A percentile compares a stretch with the other conserved stretches of the same genome.
phyloP scores from a whole-genome alignment of 2,329 filamentous ascomycete species.

The Coniochaeta ligniaria region DNA sequence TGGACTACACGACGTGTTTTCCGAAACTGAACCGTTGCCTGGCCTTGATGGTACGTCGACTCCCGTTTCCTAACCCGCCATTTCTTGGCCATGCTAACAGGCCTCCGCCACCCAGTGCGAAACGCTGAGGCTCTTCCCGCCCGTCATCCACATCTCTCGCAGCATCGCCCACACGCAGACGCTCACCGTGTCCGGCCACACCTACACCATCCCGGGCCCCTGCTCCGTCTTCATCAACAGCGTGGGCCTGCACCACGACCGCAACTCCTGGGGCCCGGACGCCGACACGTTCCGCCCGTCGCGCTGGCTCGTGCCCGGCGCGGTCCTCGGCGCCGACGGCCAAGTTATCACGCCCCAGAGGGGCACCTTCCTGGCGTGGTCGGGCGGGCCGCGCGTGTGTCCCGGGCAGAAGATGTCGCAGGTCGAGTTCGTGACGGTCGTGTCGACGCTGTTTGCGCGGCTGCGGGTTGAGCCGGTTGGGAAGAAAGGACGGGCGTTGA shows the following conservation, averaged over 20 bases:
- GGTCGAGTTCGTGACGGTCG: constrained; percentile 43
- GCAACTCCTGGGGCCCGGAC: constrained; percentile 21
- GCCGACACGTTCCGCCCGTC: constrained; percentile 27
- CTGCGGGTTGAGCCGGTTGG: constrained; percentile 15
- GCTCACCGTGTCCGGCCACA: constrained; percentile 18
- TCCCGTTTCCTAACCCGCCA: too few species aligned
- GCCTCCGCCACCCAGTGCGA: constrained; percentile 19
- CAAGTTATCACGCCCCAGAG: constrained; percentile 24
- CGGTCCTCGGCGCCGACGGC: constrained; percentile 5
- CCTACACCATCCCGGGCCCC: constrained; percentile 22
- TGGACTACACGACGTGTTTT: constrained; percentile 34
- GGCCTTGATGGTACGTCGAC: constrained; percentile 30
- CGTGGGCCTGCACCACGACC: constrained; percentile 18
- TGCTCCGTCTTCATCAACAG: constrained; percentile 27
- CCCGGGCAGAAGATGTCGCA: constrained; percentile 48
- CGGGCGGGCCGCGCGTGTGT: constrained; percentile 38
- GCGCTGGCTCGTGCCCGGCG: constrained; percentile 28
- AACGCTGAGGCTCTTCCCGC: constrained; percentile 32
- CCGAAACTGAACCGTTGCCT: constrained; percentile 33
- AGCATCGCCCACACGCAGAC: constrained; percentile 19
- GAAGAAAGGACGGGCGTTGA: constrained; percentile 12
- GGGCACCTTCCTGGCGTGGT: constrained; percentile 39
- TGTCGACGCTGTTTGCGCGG: constrained; percentile 29
- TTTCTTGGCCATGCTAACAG: too few species aligned
- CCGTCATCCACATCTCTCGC: constrained; percentile 28